Percentiles rank a stretch among this genome's conserved stretches.
These are phyloP conservation scores for Tolypocladium tropicale DNA, from an alignment of 2,329 filamentous ascomycete genomes.

Conservation along the genomic window DNA sequence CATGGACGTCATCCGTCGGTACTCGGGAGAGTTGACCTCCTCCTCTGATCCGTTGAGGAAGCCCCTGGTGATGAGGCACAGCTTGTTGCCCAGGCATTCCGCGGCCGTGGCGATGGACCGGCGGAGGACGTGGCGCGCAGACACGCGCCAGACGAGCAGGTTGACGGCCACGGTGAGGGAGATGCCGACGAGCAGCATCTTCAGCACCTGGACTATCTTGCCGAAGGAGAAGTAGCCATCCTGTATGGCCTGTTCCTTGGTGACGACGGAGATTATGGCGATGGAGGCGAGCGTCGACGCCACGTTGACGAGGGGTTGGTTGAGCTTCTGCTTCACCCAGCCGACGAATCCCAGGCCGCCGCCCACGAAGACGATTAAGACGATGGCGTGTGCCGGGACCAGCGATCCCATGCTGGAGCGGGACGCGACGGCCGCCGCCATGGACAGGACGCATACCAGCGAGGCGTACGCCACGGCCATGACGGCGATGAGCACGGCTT, in stretches of 20 bases:
- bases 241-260: conserved; percentile 83
- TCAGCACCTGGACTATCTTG: conserved; percentile 73
- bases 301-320: conserved; percentile 72
- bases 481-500: conserved; percentile 68
- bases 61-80: conserved; percentile 69
- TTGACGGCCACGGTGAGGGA: conserved; percentile 63
- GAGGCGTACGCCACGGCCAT: conserved; percentile 63
- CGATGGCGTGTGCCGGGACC: conserved; percentile 63
- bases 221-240: conserved; percentile 69
- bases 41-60: conserved; percentile 78
- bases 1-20: conserved; percentile 47
- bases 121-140: conserved; percentile 63
- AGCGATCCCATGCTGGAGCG: conserved; percentile 56
- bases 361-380: conserved; percentile 75
- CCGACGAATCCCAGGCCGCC: conserved; percentile 80
- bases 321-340: conserved; percentile 74
- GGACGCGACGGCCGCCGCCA: conserved; percentile 79
- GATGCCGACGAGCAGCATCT: conserved; percentile 75
- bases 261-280: conserved; percentile 80
- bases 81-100: conserved; percentile 66
- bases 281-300: conserved; percentile 79
- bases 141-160: conserved; percentile 66
- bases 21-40: conserved; percentile 58
- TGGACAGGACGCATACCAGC: conserved; percentile 69
- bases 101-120: conserved; percentile 64